Percentiles rank a stretch among this genome's conserved stretches.
Conservation (phyloP, 345 rosid genomes). For the Nasturtium officinale region DNA sequence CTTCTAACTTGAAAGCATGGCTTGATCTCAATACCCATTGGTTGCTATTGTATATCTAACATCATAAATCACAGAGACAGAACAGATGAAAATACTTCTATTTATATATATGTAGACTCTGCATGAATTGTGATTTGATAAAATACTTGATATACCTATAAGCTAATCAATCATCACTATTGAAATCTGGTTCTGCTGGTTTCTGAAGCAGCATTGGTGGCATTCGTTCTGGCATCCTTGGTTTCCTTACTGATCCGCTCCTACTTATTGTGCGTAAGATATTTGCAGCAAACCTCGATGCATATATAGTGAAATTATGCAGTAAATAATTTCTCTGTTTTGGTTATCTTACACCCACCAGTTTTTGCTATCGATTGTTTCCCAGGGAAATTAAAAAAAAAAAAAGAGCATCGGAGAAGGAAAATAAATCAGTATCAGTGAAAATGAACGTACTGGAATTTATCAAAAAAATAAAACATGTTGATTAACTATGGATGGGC, state of each 20-base stretch:
- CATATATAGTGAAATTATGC: too few species aligned
- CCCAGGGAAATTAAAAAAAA: too few species aligned
- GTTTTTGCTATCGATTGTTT: too few species aligned
- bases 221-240: slow-evolving; percentile 63
- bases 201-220: slow-evolving; percentile 78
- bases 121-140: slow-evolving; percentile 8
- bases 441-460: too few species aligned
- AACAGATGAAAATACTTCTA: background rate
- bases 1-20: too few species aligned
- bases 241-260: slow-evolving; percentile 52
- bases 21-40: too few species aligned
- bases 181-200: slow-evolving; percentile 92
- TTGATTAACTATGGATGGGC: too few species aligned
- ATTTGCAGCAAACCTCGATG: slow-evolving; percentile 86
- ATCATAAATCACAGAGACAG: slow-evolving; percentile 10
- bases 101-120: background rate
- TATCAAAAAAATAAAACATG: too few species aligned
- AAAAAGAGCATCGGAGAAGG: too few species aligned
- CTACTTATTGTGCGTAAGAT: slow-evolving; percentile 60
- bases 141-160: slow-evolving; percentile 11
- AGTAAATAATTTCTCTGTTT: too few species aligned
- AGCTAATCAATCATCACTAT: slow-evolving; percentile 53
- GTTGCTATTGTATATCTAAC: background rate
- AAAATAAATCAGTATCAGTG: too few species aligned
- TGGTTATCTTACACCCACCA: too few species aligned